A percentile compares a stretch with the other conserved stretches of the same genome.
Conservation (phyloP, 2,329 filamentous ascomycete genomes). For the Clarireedia homoeocarpa region DNA sequence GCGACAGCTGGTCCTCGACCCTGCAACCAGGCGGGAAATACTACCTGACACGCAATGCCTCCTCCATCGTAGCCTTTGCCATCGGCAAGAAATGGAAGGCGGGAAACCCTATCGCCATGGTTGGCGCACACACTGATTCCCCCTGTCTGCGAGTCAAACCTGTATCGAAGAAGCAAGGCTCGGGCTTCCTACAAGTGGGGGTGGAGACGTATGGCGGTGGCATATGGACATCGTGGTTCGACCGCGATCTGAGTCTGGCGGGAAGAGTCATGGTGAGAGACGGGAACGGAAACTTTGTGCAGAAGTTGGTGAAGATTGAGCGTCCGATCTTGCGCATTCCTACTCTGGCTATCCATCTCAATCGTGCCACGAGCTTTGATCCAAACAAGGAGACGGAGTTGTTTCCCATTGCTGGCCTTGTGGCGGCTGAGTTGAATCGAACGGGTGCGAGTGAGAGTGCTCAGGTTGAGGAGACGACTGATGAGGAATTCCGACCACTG, state of each 20-base stretch:
- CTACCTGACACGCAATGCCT: slow-evolving; percentile 89
- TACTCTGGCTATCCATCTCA: slow-evolving; percentile 87
- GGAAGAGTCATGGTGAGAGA: slow-evolving; percentile 78
- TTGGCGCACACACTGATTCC: slow-evolving; percentile 94
- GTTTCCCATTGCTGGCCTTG: slow-evolving; percentile 85
- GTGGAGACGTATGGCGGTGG: slow-evolving; percentile 96
- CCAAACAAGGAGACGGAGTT: slow-evolving; percentile 98
- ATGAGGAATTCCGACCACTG: slow-evolving; percentile 60
- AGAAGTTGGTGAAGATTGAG: slow-evolving; percentile 84
- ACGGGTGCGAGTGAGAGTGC: slow-evolving; percentile 42
- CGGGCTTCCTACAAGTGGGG: slow-evolving; percentile 87
- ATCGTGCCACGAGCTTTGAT: slow-evolving; percentile 75
- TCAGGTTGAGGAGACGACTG: slow-evolving; percentile 26
- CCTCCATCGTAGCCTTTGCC: slow-evolving; percentile 86
- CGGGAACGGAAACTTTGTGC: slow-evolving; percentile 64
- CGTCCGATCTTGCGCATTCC: slow-evolving; percentile 87
- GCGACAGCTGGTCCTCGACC: slow-evolving; percentile 75
- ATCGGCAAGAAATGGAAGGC: slow-evolving; percentile 86
- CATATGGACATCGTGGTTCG: slow-evolving; percentile 98
- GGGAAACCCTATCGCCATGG: slow-evolving; percentile 84
- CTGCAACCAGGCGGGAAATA: slow-evolving; percentile 88
- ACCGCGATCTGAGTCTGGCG: slow-evolving; percentile 85
- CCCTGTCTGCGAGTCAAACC: slow-evolving; percentile 89
- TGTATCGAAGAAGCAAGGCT: slow-evolving; percentile 77
- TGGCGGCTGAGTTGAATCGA: slow-evolving; percentile 80